Percentiles rank a stretch among this genome's conserved stretches.
Evolutionary conservation across 495 filamentous ascomycete species (phyloP).

Genomic region (Trypethelium eluteriae): DNA sequence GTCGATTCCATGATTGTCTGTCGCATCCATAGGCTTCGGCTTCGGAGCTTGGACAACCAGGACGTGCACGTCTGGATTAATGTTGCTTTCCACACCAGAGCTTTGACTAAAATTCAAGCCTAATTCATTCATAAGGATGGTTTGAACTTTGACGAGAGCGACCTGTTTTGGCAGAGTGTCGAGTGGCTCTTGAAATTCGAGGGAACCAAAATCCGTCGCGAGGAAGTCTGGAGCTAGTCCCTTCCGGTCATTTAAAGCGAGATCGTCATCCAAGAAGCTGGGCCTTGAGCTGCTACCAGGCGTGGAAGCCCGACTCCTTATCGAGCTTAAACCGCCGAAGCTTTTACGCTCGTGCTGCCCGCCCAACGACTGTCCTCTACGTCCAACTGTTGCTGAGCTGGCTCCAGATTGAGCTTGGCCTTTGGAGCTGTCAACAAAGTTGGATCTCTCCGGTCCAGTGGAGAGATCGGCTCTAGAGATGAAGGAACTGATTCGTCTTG

Average conservation of each 20-base stretch:
- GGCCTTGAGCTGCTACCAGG: constrained; percentile 32
- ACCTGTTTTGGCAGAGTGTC: constrained; percentile 8
- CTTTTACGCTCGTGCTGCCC: constrained; percentile 48
- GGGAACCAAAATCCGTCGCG: background rate
- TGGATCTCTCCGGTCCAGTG: constrained; percentile 61
- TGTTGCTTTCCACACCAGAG: constrained; percentile 11
- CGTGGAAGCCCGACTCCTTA: constrained; percentile 30
- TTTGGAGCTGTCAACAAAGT: constrained; percentile 61
- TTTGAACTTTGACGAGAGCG: constrained; percentile 1
- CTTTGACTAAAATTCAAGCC: constrained; percentile 16
- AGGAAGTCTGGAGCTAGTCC: background rate
- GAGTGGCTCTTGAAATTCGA: constrained; percentile 9
- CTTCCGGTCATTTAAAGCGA: background rate
- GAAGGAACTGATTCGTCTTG: constrained; percentile 83
- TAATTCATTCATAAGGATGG: background rate
- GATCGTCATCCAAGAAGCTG: constrained; percentile 20
- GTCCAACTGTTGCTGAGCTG: constrained; percentile 36
- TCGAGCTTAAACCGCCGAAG: constrained; percentile 29
- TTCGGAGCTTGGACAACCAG: background rate
- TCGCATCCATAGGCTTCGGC: background rate
- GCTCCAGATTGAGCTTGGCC: constrained; percentile 34
- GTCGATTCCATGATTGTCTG: constrained; percentile 10
- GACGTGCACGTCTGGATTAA: background rate
- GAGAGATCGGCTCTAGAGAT: constrained; percentile 86
- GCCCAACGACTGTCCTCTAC: constrained; percentile 67